Percentiles rank a stretch among this genome's conserved stretches.
These are phyloP conservation scores for Closterium sp. DNA, from an alignment of 139 green algal genomes.

Conservation along the genomic window DNA sequence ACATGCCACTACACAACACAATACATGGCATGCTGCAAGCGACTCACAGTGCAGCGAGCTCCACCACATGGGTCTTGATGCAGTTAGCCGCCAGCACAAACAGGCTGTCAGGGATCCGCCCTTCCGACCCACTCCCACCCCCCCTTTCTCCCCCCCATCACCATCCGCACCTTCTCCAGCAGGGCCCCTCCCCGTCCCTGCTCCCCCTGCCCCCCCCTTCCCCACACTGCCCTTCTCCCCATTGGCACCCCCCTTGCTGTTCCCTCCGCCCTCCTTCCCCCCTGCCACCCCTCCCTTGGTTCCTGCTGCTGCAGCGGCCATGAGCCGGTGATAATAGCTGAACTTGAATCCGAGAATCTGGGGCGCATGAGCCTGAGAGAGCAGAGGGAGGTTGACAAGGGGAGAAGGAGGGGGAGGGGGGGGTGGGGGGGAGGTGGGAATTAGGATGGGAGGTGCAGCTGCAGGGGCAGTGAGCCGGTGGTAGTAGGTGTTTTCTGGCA, in stretches of 20 bases:
- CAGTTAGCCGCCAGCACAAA: constrained; percentile 54
- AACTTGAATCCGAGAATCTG: constrained; percentile 74
- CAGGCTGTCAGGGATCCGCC: constrained; percentile 30
- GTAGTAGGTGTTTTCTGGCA: too few relatives aligned
- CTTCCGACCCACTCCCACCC: not conserved
- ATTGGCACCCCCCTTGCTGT: not conserved
- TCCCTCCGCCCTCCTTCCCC: not conserved
- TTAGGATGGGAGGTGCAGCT: not conserved
- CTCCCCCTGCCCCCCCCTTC: not conserved
- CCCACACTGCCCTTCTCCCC: not conserved
- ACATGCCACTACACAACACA: not conserved
- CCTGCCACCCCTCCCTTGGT: too few relatives aligned
- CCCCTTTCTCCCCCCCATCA: not conserved
- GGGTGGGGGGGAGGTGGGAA: not conserved
- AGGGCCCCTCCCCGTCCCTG: too few relatives aligned
- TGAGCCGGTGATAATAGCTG: constrained; percentile 53
- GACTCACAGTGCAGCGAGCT: constrained; percentile 63
- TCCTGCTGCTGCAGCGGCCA: not conserved
- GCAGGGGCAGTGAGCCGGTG: not conserved
- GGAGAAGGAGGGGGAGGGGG: not conserved
- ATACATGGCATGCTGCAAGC: too few relatives aligned
- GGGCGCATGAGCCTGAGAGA: constrained; percentile 15
- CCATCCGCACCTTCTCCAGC: not conserved
- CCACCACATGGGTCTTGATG: constrained; percentile 52
- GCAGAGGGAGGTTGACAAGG: not conserved